A percentile compares a stretch with the other conserved stretches of the same genome.
These are phyloP conservation scores for Lasiosphaeria miniovina DNA, from an alignment of 495 filamentous ascomycete genomes.

Conservation along the genomic window DNA sequence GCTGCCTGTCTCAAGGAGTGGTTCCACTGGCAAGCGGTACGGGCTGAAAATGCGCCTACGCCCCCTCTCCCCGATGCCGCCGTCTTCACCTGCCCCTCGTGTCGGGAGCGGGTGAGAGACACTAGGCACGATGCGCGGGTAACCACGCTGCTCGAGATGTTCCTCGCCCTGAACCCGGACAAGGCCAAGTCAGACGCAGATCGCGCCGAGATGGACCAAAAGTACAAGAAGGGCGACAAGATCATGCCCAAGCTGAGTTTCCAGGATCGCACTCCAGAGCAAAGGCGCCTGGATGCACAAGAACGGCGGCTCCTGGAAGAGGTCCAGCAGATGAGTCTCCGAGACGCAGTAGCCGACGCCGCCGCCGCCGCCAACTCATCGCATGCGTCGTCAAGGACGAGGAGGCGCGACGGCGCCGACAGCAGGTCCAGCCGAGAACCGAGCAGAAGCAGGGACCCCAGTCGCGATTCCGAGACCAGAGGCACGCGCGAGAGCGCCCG, in stretches of 20 bases:
- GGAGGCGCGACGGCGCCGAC: conserved; percentile 25
- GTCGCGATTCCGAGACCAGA: conserved; percentile 16
- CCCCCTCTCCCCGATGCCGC: conserved; percentile 44
- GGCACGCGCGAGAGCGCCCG: conserved; percentile 22
- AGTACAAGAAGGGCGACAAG: conserved; percentile 75
- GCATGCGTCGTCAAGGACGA: conserved; percentile 14
- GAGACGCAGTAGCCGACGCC: conserved; percentile 47
- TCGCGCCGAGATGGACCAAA: conserved; percentile 62
- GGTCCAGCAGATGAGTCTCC: conserved; percentile 67
- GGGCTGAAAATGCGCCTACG: conserved; percentile 39
- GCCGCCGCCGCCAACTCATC: background rate
- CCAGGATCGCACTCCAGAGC: conserved; percentile 40
- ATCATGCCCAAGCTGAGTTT: conserved; percentile 58
- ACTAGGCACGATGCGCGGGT: conserved; percentile 82
- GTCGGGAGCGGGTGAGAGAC: conserved; percentile 77
- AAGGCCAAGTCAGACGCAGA: conserved; percentile 63
- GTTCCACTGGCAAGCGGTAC: conserved; percentile 66
- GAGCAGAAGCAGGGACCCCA: conserved; percentile 7
- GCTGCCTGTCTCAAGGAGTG: conserved; percentile 91
- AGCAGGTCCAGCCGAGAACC: conserved; percentile 2
- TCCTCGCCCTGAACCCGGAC: conserved; percentile 69
- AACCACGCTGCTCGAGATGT: conserved; percentile 79
- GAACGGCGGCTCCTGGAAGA: conserved; percentile 68
- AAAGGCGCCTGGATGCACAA: conserved; percentile 55
- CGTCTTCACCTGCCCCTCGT: conserved; percentile 86